These are phyloP conservation scores for Trypanosoma vivax DNA, from an alignment of 208 protist species.

Conservation along the genomic window DNA sequence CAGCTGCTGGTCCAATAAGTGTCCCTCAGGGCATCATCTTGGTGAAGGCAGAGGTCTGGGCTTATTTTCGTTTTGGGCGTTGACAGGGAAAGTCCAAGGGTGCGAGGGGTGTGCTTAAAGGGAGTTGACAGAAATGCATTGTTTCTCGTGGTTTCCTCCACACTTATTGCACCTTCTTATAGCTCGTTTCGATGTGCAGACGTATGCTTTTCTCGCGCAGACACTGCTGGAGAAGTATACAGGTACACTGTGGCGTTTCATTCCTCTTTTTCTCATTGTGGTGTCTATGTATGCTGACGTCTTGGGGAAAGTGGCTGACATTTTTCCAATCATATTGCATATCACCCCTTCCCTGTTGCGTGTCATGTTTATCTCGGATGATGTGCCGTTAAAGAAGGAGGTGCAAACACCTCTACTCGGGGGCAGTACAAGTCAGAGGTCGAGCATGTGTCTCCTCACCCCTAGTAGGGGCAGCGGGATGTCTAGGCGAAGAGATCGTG, in stretches of 20 bases:
- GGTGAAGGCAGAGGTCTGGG: too few species aligned
- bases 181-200: constrained; percentile 11
- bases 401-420: not conserved
- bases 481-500: constrained; percentile 9
- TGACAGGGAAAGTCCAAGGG: too few species aligned
- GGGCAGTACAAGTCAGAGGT: too few species aligned
- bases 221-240: not conserved
- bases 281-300: constrained; percentile 12
- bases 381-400: constrained; percentile 15
- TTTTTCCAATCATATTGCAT: constrained; percentile 29
- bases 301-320: too few species aligned
- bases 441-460: too few species aligned
- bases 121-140: too few species aligned
- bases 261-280: constrained; percentile 6
- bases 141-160: too few species aligned
- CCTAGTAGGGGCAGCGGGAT: not conserved
- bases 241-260: constrained; percentile 1
- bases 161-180: constrained; percentile 8
- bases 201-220: not conserved
- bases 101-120: too few species aligned
- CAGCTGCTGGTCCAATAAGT: too few species aligned
- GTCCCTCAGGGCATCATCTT: too few species aligned
- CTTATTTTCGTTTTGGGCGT: too few species aligned
- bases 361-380: constrained; percentile 18
- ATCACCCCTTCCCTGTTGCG: constrained; percentile 22